Conservation (phyloP, 768 basidiomycete species). For the Xanthoconium stramineum region DNA sequence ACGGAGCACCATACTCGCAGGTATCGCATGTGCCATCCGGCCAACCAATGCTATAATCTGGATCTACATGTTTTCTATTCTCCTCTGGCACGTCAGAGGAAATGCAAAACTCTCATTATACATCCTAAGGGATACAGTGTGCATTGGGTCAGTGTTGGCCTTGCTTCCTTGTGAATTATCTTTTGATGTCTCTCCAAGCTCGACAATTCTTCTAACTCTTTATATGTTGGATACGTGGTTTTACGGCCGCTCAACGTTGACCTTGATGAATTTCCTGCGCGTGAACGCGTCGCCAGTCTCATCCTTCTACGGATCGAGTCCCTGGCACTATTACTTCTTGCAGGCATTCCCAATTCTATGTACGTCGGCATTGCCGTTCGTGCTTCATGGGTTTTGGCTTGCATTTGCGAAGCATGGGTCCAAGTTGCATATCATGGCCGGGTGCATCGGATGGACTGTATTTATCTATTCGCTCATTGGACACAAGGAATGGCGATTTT, state of each 20-base stretch:
- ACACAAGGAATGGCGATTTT: slow-evolving; percentile 98
- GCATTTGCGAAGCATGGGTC: slow-evolving; percentile 18
- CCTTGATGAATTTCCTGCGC: slow-evolving; percentile 76
- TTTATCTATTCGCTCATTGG: slow-evolving; percentile 72
- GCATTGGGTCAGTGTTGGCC: slow-evolving; percentile 44
- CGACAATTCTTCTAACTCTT: slow-evolving; percentile 22
- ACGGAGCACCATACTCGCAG: slow-evolving; percentile 55
- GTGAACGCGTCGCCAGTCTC: slow-evolving; percentile 86
- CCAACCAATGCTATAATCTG: slow-evolving; percentile 89
- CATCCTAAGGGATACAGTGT: slow-evolving; percentile 38
- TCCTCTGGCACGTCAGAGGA: slow-evolving; percentile 53
- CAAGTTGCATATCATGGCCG: slow-evolving; percentile 44
- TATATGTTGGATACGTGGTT: slow-evolving; percentile 66
- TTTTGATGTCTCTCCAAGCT: slow-evolving; percentile 17
- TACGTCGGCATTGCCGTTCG: slow-evolving; percentile 70
- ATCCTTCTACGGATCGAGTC: slow-evolving; percentile 83
- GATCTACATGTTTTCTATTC: slow-evolving; percentile 60
- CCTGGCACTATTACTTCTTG: slow-evolving; percentile 86
- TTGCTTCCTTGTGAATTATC: neutral
- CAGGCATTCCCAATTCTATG: slow-evolving; percentile 86
- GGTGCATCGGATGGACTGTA: slow-evolving; percentile 58
- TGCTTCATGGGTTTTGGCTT: slow-evolving; percentile 55
- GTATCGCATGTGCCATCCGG: slow-evolving; percentile 76
- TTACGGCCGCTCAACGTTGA: slow-evolving; percentile 64
- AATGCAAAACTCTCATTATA: slow-evolving; percentile 29